Evolutionary conservation across 2,329 filamentous ascomycete species (phyloP).

Genomic region (Penicillium sp.): DNA sequence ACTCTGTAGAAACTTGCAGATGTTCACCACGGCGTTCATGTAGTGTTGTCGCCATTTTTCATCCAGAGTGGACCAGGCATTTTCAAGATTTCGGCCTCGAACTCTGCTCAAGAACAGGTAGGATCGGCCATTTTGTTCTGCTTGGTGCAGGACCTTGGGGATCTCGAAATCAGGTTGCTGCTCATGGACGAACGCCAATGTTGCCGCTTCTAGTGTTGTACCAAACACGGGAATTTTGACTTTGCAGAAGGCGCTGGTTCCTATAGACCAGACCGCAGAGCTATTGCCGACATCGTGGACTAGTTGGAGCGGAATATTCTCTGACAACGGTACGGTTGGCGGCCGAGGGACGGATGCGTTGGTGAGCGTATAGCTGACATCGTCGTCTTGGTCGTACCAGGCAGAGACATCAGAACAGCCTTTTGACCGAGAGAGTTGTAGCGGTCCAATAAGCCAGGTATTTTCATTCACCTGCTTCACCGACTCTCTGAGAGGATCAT

Average conservation of each 20-base stretch:
- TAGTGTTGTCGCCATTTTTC: constrained; percentile 24
- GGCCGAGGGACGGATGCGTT: neutral
- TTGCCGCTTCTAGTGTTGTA: constrained; percentile 14
- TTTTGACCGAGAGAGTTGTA: neutral
- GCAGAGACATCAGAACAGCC: neutral
- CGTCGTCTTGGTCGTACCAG: constrained; percentile 3
- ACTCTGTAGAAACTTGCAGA: neutral
- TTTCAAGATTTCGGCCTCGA: constrained; percentile 27
- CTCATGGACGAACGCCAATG: neutral
- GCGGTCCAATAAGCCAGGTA: constrained; percentile 1
- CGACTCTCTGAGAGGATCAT: neutral
- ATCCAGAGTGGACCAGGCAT: constrained; percentile 28
- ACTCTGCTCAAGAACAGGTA: constrained; percentile 29
- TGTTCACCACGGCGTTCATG: constrained; percentile 6
- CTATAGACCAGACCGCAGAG: too few relatives aligned
- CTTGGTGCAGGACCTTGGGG: neutral
- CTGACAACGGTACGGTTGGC: neutral
- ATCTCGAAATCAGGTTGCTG: neutral
- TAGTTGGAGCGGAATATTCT: too few relatives aligned
- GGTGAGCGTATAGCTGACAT: neutral
- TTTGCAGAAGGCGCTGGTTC: constrained; percentile 18
- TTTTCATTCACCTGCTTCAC: neutral
- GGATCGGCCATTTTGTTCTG: constrained; percentile 23
- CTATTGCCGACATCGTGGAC: too few relatives aligned
- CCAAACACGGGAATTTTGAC: constrained; percentile 12